Percentiles rank a stretch among this genome's conserved stretches.
Evolutionary conservation across 768 basidiomycete species (phyloP).

Genomic region (Trametes coccinea): DNA sequence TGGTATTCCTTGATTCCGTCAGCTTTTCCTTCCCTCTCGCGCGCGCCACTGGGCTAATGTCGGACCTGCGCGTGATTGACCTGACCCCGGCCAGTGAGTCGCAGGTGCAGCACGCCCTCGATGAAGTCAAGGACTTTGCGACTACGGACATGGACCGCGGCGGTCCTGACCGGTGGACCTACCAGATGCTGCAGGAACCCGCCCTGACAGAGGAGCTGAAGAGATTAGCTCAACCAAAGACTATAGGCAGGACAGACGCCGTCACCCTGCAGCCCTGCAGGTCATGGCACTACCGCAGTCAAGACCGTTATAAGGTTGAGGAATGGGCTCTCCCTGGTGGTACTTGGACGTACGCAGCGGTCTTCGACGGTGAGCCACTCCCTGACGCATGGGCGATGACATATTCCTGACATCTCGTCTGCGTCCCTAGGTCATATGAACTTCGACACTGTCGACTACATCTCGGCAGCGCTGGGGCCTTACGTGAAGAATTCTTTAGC

Average conservation of each 20-base stretch:
- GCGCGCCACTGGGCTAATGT: constrained; percentile 6
- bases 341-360: constrained; percentile 45
- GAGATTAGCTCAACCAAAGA: constrained; percentile 39
- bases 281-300: constrained; percentile 37
- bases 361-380: constrained; percentile 44
- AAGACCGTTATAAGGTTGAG: constrained; percentile 44
- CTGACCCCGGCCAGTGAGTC: constrained; percentile 46
- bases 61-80: constrained; percentile 38
- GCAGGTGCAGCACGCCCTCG: constrained; percentile 50
- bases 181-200: constrained; percentile 46
- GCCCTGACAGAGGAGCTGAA: constrained; percentile 41
- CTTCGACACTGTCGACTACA: constrained; percentile 48
- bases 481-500: constrained; percentile 43
- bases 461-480: constrained; percentile 41
- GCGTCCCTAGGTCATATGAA: constrained; percentile 46
- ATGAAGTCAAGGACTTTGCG: constrained; percentile 54
- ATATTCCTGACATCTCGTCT: not conserved
- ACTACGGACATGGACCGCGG: constrained; percentile 55
- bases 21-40: constrained; percentile 8
- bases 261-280: constrained; percentile 47
- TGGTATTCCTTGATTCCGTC: not conserved
- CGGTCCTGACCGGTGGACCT: constrained; percentile 54
- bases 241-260: constrained; percentile 37
- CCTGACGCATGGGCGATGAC: not conserved
- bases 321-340: constrained; percentile 43